These are phyloP conservation scores for Cydonia oblonga DNA, from an alignment of 331 rosid genomes.

Conservation along the genomic window DNA sequence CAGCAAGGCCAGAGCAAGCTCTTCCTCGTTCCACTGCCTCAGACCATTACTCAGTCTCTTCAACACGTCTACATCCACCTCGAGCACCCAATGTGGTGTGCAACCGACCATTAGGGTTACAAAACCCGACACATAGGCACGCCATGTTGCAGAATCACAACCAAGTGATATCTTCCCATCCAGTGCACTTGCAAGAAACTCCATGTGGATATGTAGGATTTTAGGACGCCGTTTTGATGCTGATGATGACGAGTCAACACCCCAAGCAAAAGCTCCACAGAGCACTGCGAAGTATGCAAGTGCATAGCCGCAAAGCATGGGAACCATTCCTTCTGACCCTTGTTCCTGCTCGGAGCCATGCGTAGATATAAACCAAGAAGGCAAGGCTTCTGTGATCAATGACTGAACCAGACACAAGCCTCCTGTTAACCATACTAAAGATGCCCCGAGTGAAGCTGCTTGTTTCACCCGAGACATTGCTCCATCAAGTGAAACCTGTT, in stretches of 20 bases:
- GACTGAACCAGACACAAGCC: conserved; percentile 41
- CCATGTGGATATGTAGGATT: conserved; percentile 38
- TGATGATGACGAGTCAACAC: conserved; percentile 40
- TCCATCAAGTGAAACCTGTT: conserved; percentile 35
- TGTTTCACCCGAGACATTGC: conserved; percentile 39
- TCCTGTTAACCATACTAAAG: conserved; percentile 46
- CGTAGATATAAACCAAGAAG: conserved; percentile 51
- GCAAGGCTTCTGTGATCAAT: conserved; percentile 42
- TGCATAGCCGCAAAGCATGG: conserved; percentile 51
- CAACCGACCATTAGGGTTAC: conserved; percentile 45
- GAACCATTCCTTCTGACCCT: conserved; percentile 38
- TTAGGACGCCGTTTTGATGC: conserved; percentile 48
- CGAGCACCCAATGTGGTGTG: conserved; percentile 41
- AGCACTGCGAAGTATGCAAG: conserved; percentile 42
- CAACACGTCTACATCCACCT: conserved; percentile 37
- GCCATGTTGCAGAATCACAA: conserved; percentile 48
- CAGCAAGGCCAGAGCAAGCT: conserved; percentile 48
- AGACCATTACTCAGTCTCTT: conserved; percentile 39
- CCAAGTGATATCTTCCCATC: conserved; percentile 54
- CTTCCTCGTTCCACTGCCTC: conserved; percentile 42
- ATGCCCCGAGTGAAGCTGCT: conserved; percentile 49
- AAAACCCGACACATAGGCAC: conserved; percentile 40
- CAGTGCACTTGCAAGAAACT: conserved; percentile 46
- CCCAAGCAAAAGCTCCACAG: conserved; percentile 49
- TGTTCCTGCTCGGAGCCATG: conserved; percentile 30